Evolutionary conservation across 176 grass and related monocot species (phyloP), one percentile per base, ranked within the genome.

Genomic region (Zizania latifolia): DNA sequence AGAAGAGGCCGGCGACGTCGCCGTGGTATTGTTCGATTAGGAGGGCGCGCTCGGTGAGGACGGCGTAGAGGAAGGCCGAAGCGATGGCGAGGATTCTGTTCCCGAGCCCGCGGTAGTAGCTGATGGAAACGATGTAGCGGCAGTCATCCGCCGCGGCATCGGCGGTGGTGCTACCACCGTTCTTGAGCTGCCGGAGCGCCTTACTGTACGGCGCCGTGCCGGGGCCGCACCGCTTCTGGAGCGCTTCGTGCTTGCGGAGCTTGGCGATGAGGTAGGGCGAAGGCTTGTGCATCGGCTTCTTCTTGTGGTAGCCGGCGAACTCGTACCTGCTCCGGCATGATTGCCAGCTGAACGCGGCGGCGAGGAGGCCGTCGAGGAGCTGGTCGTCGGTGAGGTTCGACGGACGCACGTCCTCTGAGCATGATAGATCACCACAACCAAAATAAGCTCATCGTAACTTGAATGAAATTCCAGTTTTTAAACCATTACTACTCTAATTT

Each of bases 181-280:
- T 85, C 22, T 82, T 68, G 11, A 90, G 75, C 21, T 32, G 74
- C 24, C 82, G 22, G 16, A 88, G 56, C 17, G 89, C 77, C 33
- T 70, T 61, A 16, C 54, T 50, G 76, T 96, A 78, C 2, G 65
- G 37, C 12, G 22, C 30, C 22, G 86, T 96, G 74, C 89, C 81
- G 22, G 87, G 93, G 9, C 87, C 89, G 61, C 93, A 97, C 17
- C 82, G 82, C 69, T 55, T 88, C 24, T 97, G 93, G 15, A 97
- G 90, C 0, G 79, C 77, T 40, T 90, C 93, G 0, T 93, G 84
- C 40, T 64, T 61, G 29, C 90, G 79, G 13, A 97, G 85, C 74
- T 85, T 88, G 57, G 28, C 26, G n/a, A 90, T 7, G 33, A 93
- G 74, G 76, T 90, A 80, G 26, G 59, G 44, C 0, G 90, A 90